A percentile compares a stretch with the other conserved stretches of the same genome.
phyloP scores from a whole-genome alignment of 768 basidiomycete species.

The Fomitopsis serialis region DNA sequence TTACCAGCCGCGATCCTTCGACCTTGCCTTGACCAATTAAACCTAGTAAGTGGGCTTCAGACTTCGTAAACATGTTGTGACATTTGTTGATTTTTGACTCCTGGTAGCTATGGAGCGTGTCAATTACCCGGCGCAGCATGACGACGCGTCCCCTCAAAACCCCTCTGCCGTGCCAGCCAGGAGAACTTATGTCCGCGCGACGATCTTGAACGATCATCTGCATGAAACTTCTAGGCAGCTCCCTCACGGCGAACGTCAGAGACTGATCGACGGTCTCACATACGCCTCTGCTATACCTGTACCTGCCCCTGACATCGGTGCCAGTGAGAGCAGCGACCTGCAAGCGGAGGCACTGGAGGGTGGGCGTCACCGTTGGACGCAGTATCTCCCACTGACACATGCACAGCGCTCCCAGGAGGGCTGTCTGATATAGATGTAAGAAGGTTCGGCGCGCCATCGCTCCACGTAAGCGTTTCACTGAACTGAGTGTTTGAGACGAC shows the following conservation, averaged over 20 bases:
- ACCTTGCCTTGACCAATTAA: too few species aligned
- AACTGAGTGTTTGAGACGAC: background rate
- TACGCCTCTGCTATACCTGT: background rate
- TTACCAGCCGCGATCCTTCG: too few species aligned
- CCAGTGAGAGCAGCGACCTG: background rate
- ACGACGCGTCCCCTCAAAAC: too few species aligned
- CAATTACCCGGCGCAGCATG: too few species aligned
- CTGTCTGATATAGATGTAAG: constrained; percentile 6
- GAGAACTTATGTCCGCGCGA: background rate
- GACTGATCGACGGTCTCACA: background rate
- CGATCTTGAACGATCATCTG: constrained; percentile 10
- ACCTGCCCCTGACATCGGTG: background rate
- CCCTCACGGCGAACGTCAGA: background rate
- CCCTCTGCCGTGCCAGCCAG: background rate
- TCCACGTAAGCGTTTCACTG: background rate
- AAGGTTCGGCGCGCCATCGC: background rate
- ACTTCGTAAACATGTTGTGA: too few species aligned
- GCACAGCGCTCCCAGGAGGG: constrained; percentile 2
- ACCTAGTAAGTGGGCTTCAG: too few species aligned
- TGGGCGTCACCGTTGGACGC: too few species aligned
- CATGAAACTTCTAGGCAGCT: background rate
- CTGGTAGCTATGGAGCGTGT: too few species aligned
- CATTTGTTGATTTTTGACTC: too few species aligned
- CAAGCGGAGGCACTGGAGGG: background rate
- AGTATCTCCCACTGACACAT: too few species aligned